A percentile compares a stretch with the other conserved stretches of the same genome.
Evolutionary conservation across 2,329 filamentous ascomycete genomes (phyloP).

Genomic region (Penicillium nordicum): DNA sequence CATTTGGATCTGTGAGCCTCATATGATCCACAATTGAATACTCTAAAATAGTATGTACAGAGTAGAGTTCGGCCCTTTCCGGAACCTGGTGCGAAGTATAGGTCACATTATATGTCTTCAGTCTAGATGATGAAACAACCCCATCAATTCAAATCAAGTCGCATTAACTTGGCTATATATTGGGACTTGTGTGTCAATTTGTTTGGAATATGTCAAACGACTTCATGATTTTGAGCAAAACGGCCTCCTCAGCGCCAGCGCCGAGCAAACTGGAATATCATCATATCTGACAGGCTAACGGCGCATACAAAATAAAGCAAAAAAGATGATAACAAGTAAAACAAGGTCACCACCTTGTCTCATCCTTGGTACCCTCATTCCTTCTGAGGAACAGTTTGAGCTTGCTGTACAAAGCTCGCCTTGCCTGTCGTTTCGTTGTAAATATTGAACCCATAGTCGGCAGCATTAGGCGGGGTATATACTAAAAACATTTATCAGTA

Average conservation of each 20-base stretch:
- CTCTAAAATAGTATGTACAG: background rate
- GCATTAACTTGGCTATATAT: background rate
- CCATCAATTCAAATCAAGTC: background rate
- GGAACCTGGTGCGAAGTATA: background rate
- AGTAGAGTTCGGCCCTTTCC: background rate
- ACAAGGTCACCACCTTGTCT: background rate
- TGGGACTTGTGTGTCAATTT: background rate
- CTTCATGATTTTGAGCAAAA: background rate
- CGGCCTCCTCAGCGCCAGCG: background rate
- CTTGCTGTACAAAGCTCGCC: constrained; percentile 28
- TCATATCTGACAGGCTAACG: background rate
- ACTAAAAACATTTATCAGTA: constrained; percentile 13
- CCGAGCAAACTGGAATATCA: background rate
- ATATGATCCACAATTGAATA: background rate
- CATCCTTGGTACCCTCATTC: background rate
- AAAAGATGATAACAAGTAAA: background rate
- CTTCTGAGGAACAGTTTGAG: constrained; percentile 14
- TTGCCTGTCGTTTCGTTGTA: constrained; percentile 30
- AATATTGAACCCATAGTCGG: constrained; percentile 33
- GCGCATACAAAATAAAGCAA: background rate
- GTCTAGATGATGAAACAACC: background rate
- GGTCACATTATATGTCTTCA: background rate
- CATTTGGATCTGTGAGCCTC: background rate
- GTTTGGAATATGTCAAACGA: background rate
- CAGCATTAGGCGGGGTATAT: constrained; percentile 34